phyloP scores from a whole-genome alignment of 1,284 basidiomycete species.

The Pyrrhoderma noxium region DNA sequence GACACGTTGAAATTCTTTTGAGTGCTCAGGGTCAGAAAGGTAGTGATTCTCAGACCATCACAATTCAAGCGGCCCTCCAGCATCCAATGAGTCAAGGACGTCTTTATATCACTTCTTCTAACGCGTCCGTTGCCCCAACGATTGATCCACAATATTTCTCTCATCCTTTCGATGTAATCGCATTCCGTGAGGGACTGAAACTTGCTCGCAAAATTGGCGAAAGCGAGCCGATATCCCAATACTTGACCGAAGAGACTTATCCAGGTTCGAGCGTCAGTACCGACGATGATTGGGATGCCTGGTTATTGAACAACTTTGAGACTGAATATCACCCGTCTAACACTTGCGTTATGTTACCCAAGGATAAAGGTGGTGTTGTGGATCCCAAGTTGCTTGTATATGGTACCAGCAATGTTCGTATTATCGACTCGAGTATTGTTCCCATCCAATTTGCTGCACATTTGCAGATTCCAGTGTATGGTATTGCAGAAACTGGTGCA shows the following conservation, averaged over 20 bases:
- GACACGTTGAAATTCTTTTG: conserved; percentile 58
- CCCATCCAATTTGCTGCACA: conserved; percentile 47
- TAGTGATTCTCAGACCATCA: conserved; percentile 33
- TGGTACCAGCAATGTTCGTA: conserved; percentile 48
- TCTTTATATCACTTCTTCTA: conserved; percentile 40
- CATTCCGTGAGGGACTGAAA: conserved; percentile 54
- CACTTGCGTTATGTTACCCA: conserved; percentile 59
- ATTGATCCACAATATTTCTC: conserved; percentile 61
- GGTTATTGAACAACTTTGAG: conserved; percentile 33
- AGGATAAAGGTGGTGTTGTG: conserved; percentile 56
- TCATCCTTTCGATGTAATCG: conserved; percentile 41
- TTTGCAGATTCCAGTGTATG: conserved; percentile 55
- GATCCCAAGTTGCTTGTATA: conserved; percentile 56
- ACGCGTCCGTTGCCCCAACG: conserved; percentile 46
- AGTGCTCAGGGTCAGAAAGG: conserved; percentile 41
- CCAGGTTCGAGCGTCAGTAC: conserved; percentile 35
- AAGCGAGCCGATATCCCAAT: conserved; percentile 32
- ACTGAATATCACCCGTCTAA: conserved; percentile 53
- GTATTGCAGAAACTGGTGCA: conserved; percentile 37
- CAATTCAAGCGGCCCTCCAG: conserved; percentile 61
- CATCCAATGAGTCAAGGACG: conserved; percentile 48
- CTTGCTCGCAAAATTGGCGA: conserved; percentile 40
- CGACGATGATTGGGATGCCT: conserved; percentile 42
- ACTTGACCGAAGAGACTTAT: conserved; percentile 31
- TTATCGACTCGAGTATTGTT: conserved; percentile 48